Conservation (phyloP, 108 stramenopile genomes). For the Nitzschia sp. region DNA sequence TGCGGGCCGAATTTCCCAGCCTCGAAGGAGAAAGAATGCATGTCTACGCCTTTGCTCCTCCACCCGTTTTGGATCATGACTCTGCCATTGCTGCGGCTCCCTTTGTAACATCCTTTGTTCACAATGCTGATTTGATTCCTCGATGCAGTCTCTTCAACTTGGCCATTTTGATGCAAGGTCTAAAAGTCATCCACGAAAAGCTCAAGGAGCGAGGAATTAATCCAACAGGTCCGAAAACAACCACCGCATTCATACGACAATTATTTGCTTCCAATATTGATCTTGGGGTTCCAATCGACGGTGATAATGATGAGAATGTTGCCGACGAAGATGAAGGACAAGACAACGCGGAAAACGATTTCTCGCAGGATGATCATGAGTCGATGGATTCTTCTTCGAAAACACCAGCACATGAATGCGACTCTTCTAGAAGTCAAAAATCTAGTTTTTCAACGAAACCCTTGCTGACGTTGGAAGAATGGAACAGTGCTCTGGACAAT, state of each 20-base stretch:
- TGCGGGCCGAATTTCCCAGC: constrained; percentile 57
- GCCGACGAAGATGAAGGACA: background rate
- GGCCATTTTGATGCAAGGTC: constrained; percentile 55
- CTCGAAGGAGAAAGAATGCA: constrained; percentile 46
- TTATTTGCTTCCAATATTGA: constrained; percentile 28
- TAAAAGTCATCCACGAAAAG: constrained; percentile 43
- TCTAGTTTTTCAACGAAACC: background rate
- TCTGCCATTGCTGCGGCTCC: constrained; percentile 53
- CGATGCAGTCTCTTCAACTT: constrained; percentile 66
- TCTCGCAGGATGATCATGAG: background rate
- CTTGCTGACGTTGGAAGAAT: constrained; percentile 43
- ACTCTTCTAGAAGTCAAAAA: background rate
- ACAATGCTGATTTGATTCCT: constrained; percentile 74
- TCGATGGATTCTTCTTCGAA: background rate
- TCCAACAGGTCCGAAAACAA: constrained; percentile 34
- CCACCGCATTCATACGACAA: constrained; percentile 54
- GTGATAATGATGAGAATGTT: background rate
- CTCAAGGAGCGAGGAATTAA: constrained; percentile 49
- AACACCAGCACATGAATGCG: no score
- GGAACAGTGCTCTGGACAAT: constrained; percentile 38
- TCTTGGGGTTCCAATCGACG: background rate
- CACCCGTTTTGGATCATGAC: constrained; percentile 68
- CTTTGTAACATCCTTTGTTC: constrained; percentile 63
- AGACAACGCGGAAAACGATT: background rate
- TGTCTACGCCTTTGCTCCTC: constrained; percentile 75